A percentile compares a stretch with the other conserved stretches of the same genome.
phyloP scores from a whole-genome alignment of 2,329 filamentous ascomycete genomes.

The Colletotrichum orchidophilum region DNA sequence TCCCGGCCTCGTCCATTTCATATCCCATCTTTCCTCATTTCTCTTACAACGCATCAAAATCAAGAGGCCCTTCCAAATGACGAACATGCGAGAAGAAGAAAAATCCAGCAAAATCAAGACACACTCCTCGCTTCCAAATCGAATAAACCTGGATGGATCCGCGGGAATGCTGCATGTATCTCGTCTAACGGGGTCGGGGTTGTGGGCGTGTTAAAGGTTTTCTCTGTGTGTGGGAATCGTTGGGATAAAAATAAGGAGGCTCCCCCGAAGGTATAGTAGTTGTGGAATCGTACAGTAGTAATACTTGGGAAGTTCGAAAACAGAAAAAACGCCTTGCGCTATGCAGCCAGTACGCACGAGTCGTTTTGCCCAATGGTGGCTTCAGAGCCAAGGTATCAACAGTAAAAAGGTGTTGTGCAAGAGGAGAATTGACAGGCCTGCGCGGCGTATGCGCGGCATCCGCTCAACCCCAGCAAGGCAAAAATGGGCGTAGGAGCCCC shows the following conservation, averaged over 20 bases:
- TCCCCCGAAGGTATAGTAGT: slow-evolving; percentile 29
- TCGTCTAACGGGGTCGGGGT: slow-evolving; percentile 18
- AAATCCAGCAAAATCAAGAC: slow-evolving; percentile 10
- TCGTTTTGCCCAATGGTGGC: slow-evolving; percentile 14
- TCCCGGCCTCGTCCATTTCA: slow-evolving; percentile 1
- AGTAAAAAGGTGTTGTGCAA: slow-evolving; percentile 1
- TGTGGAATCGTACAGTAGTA: slow-evolving; percentile 21
- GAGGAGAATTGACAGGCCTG: background rate
- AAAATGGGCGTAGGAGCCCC: background rate
- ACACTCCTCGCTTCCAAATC: slow-evolving; percentile 21
- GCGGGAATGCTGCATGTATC: slow-evolving; percentile 8
- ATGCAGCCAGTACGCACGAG: slow-evolving; percentile 31
- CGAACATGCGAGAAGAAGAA: background rate
- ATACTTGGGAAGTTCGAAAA: slow-evolving; percentile 2
- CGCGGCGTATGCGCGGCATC: background rate
- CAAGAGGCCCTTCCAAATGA: background rate
- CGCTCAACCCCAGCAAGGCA: slow-evolving; percentile 19
- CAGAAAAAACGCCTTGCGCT: slow-evolving; percentile 34
- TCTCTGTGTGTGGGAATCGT: slow-evolving; percentile 20
- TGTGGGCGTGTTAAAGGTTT: background rate
- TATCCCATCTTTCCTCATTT: slow-evolving; percentile 6
- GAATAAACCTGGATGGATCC: background rate
- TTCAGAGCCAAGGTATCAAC: slow-evolving; percentile 30
- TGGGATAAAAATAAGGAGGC: slow-evolving; percentile 21
- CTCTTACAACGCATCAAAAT: background rate